Base-by-base conservation (phyloP, 176 grass and related monocot genomes). In the Rhipidocladum racemiflorum region DNA sequence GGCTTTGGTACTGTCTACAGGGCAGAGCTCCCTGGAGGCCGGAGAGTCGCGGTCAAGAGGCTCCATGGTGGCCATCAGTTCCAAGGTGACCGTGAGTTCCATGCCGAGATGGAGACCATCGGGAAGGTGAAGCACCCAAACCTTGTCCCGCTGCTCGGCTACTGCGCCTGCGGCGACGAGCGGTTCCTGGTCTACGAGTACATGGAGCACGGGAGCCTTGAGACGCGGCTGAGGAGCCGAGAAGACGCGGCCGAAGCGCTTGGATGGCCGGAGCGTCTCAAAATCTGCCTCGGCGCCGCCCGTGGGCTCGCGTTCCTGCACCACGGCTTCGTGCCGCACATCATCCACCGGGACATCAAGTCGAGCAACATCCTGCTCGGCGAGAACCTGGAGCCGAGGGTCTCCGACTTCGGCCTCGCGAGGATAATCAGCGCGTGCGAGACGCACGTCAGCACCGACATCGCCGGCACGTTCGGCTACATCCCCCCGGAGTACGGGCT, bases 311-410 rank as follows among this genome's bases (percentile, higher is more conserved):
- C 90, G 3, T 98, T 98, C 76, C 89, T 98, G 63, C 96, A 98
- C 75, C 90, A 98, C 86, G 96, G 92, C 29, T 95, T 98, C 38
- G 90, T 95, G 55, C 96, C 96, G 11, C 96, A 98, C 78, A 93
- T 98, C 81, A 98, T 98, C 72, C 96, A 98, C 67, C 75, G 96
- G 1, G 96, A 98, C 85, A 98, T 98, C 92, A 98, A 98, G 68
- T 93, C 92, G 3, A 98, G 96, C 84, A 98, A 98, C 81, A 98
- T 98, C 34, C 84, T 98, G 27, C 34, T 98, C 35, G 92, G 93
- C 35, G 85, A 87, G 60, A 92, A 83, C 38, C 95, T 95, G 16
- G 91, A 95, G 82, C 96, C 96, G 9, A 88, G 96, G 84, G 96
- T 98, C 25, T 95, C 96, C 10, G 96, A 98, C 80, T 98, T 98